Conservation (phyloP, 176 grass and related monocot genomes). For the Saccharum spontaneum region DNA sequence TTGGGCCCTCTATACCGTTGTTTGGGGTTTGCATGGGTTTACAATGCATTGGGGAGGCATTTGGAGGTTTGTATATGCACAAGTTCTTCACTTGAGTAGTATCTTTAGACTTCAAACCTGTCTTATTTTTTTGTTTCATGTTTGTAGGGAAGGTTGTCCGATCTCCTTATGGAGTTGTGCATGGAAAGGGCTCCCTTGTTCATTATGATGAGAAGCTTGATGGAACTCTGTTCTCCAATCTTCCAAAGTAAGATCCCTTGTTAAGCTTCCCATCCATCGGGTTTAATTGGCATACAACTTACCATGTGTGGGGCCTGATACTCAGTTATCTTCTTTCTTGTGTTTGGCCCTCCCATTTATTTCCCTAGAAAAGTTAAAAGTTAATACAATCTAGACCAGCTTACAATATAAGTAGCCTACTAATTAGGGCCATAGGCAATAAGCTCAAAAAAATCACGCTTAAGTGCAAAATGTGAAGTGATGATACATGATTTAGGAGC, state of each 20-base stretch:
- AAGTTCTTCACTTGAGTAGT: slow-evolving; percentile 11
- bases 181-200: slow-evolving; percentile 74
- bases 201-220: slow-evolving; percentile 68
- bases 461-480: not conserved
- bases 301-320: not conserved
- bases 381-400: not conserved
- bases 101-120: not conserved
- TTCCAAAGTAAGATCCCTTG: slow-evolving; percentile 57
- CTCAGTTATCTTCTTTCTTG: not conserved
- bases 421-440: not conserved
- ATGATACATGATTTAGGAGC: not conserved
- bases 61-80: slow-evolving; percentile 56
- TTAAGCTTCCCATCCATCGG: not conserved
- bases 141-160: slow-evolving; percentile 69
- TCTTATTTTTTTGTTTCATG: not conserved
- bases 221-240: slow-evolving; percentile 54
- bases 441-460: not conserved
- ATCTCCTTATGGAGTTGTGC: slow-evolving; percentile 71
- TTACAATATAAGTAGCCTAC: not conserved
- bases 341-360: not conserved
- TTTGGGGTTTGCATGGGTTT: slow-evolving; percentile 97
- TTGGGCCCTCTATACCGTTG: slow-evolving; percentile 68
- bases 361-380: not conserved
- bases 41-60: slow-evolving; percentile 83
- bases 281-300: not conserved